Base-by-base conservation (phyloP, 495 filamentous ascomycete genomes). In the Penicillium bovifimosum region DNA sequence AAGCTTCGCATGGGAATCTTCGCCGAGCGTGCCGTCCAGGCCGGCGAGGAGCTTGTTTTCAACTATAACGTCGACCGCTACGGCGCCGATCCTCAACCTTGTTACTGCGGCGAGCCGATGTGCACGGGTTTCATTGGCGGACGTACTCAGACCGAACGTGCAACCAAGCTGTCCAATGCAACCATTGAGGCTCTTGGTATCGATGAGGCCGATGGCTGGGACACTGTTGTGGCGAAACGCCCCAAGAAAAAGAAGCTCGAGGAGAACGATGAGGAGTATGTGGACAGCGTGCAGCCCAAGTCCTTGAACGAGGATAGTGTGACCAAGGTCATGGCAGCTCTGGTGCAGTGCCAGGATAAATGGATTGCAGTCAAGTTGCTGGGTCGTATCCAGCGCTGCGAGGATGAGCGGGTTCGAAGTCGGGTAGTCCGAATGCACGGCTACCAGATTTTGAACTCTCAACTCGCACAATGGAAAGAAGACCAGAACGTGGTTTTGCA, bases 31-130 rank as follows among this genome's bases (percentile, higher is more conserved):
- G 77, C 80, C 61, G 87, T 99, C 59, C 81, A 84, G 59, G 83
- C 86, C 2, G 95, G 93, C 35, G 93, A 99, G 68, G 93, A 99
- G 67, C 76, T 99, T 29, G 91, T 96, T n/a, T 99, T 99, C 77
- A 96, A 99, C 75, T 99, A 99, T 79, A 99, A 99, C 58, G 93
- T 99, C 47, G 93, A 99, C 66, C 85, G 93, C 52, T 99, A 99
- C 62, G 93, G 93, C 52, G 91, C 93, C 29, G 90, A 97, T 60
- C 91, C 93, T 43, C 91, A 96, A 69, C 88, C 87, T 9, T 99
- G 93, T 69, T 97, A 96, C 65, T 99, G 93, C 70, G 91, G 84
- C 50, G 93, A 99, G 68, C 76, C 86, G 6, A 97, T 96, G 65
- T 99, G 93, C 71, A 86, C 88, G 11, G 93, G 93, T 38, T 96